phyloP scores from a whole-genome alignment of 352 stramenopile species.

The Paralagenidium karlingii region DNA sequence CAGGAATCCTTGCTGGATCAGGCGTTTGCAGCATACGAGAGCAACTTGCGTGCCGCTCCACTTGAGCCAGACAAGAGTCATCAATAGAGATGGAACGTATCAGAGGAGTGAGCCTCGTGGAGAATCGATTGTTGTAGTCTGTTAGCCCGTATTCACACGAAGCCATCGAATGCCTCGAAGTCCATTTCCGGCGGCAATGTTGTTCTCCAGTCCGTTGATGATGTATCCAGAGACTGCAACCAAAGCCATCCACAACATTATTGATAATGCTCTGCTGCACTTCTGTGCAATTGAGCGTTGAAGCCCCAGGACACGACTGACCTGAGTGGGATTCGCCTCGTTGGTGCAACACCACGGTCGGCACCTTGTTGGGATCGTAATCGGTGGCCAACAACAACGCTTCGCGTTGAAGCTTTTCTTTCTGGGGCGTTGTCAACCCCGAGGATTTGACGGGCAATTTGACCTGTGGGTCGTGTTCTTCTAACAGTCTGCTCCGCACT shows the following conservation, averaged over 20 bases:
- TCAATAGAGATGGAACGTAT: no score
- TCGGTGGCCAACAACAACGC: conserved; percentile 42
- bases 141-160: conserved; percentile 61
- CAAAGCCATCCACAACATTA: not conserved
- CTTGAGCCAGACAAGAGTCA: no score
- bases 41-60: no score
- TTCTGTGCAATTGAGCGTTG: not conserved
- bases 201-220: conserved; percentile 77
- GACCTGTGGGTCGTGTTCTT: not conserved
- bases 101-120: no score
- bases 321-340: conserved; percentile 52
- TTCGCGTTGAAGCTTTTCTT: conserved; percentile 6
- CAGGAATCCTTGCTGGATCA: no score
- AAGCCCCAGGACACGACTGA: no score
- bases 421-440: no score
- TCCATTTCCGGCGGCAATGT: conserved; percentile 65
- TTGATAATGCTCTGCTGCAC: not conserved
- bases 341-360: conserved; percentile 63
- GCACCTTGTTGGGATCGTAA: conserved; percentile 54
- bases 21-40: no score
- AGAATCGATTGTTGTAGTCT: no score
- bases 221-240: conserved; percentile 48
- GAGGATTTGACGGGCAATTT: no score
- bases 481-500: not conserved
- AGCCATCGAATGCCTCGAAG: conserved; percentile 72